phyloP scores from a whole-genome alignment of 1,139 yeast genomes.

The Zygoascus hellenicus region DNA sequence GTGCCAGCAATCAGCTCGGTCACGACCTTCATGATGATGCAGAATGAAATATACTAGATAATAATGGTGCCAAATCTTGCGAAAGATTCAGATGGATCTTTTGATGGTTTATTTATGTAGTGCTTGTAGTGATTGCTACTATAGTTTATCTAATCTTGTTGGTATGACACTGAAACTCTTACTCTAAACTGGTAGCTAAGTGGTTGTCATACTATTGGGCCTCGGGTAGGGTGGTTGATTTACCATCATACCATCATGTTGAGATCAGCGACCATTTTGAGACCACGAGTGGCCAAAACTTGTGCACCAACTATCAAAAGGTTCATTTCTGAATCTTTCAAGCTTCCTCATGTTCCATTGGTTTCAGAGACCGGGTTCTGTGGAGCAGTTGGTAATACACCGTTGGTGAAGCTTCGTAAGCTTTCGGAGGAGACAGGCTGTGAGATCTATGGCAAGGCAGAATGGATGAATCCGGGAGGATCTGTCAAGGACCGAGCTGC shows the following conservation, averaged over 20 bases:
- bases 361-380: slow-evolving; percentile 58
- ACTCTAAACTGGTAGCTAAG: too few relatives aligned
- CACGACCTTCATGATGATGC: slow-evolving; percentile 1
- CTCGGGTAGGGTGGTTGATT: background rate
- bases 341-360: slow-evolving; percentile 52
- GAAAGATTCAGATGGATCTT: too few relatives aligned
- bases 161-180: too few relatives aligned
- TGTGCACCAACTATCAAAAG: background rate
- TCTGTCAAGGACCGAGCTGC: slow-evolving; percentile 93
- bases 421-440: slow-evolving; percentile 61
- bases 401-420: slow-evolving; percentile 59
- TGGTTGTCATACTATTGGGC: too few relatives aligned
- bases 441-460: slow-evolving; percentile 83
- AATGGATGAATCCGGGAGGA: slow-evolving; percentile 93
- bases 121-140: too few relatives aligned
- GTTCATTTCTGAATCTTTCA: slow-evolving; percentile 10
- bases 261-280: background rate
- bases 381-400: slow-evolving; percentile 85
- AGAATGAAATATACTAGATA: background rate
- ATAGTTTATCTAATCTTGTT: too few relatives aligned
- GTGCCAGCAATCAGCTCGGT: slow-evolving; percentile 4
- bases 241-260: slow-evolving; percentile 1
- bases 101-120: too few relatives aligned
- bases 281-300: background rate
- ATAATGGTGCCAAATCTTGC: too few relatives aligned